phyloP scores from a whole-genome alignment of 2,329 filamentous ascomycete species.

The Phialophora chinensis region DNA sequence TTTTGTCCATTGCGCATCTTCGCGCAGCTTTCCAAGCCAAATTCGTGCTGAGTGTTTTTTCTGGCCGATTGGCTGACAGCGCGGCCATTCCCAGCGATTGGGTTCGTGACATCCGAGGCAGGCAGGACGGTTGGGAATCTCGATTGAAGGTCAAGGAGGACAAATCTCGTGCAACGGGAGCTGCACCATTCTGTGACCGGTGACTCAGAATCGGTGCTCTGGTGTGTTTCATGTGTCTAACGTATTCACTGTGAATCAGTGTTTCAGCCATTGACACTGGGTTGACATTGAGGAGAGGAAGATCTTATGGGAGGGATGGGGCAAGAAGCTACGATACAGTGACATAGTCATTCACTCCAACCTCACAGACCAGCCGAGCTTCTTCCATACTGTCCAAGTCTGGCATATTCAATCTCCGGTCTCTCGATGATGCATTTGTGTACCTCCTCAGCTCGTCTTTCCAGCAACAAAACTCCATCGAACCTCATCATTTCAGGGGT shows the following conservation, averaged over 20 bases:
- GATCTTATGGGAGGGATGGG: background rate
- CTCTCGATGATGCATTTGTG: background rate
- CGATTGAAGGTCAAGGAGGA: conserved; percentile 5
- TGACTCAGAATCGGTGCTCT: background rate
- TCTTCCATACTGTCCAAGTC: background rate
- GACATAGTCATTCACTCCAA: background rate
- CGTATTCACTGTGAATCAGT: background rate
- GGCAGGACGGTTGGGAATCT: background rate
- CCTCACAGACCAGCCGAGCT: background rate
- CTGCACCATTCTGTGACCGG: background rate
- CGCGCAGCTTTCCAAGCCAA: background rate
- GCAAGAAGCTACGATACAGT: background rate
- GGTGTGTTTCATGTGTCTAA: conserved; percentile 13
- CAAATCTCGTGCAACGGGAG: conserved; percentile 2
- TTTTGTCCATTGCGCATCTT: background rate
- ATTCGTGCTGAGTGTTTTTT: background rate
- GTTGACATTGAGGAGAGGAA: conserved; percentile 1
- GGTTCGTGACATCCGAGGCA: conserved; percentile 10
- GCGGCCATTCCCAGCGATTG: conserved; percentile 8
- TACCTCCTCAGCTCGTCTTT: background rate
- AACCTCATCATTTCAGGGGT: conserved; percentile 8
- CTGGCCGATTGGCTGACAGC: conserved; percentile 1
- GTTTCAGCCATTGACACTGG: conserved; percentile 14
- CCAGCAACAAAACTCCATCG: background rate
- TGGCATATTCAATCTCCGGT: conserved; percentile 3